Percentiles rank a stretch among this genome's conserved stretches.
These are phyloP conservation scores for Talaromyces borbonicus DNA, from an alignment of 495 filamentous ascomycete species.

Conservation along the genomic window DNA sequence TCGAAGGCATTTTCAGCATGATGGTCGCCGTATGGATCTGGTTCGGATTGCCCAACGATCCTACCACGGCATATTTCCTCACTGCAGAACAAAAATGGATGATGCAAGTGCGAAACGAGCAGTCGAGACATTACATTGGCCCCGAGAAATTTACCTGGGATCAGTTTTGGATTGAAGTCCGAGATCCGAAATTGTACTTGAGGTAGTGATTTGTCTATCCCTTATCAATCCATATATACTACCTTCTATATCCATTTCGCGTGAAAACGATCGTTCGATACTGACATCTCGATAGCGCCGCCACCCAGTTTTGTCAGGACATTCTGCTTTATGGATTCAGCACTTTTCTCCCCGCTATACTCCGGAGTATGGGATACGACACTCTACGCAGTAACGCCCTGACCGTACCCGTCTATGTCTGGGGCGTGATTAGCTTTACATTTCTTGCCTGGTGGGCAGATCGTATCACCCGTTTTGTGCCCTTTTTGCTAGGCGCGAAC, in stretches of 20 bases:
- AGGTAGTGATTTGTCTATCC: constrained; percentile 1
- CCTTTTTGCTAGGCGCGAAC: constrained; percentile 33
- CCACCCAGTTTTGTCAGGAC: constrained; percentile 44
- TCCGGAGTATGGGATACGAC: constrained; percentile 41
- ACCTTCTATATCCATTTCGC: too few relatives aligned
- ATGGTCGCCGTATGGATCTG: constrained; percentile 39
- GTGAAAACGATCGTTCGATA: neutral
- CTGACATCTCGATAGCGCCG: constrained; percentile 12
- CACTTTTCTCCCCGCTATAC: constrained; percentile 49
- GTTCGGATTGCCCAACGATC: constrained; percentile 49
- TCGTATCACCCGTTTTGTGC: constrained; percentile 27
- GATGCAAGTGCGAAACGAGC: constrained; percentile 38
- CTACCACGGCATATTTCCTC: constrained; percentile 42
- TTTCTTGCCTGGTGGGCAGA: constrained; percentile 32
- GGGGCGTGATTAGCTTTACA: constrained; percentile 33
- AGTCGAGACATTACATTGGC: constrained; percentile 33
- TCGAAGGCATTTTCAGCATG: constrained; percentile 44
- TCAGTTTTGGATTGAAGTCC: constrained; percentile 35
- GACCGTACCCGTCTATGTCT: constrained; percentile 36
- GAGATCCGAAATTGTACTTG: constrained; percentile 31
- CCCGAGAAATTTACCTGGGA: constrained; percentile 42
- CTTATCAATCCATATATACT: too few relatives aligned
- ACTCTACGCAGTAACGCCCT: constrained; percentile 37
- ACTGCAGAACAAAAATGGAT: constrained; percentile 39
- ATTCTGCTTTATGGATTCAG: constrained; percentile 50